Conservation (phyloP, 2,329 filamentous ascomycete species). For the Phoma sp. region DNA sequence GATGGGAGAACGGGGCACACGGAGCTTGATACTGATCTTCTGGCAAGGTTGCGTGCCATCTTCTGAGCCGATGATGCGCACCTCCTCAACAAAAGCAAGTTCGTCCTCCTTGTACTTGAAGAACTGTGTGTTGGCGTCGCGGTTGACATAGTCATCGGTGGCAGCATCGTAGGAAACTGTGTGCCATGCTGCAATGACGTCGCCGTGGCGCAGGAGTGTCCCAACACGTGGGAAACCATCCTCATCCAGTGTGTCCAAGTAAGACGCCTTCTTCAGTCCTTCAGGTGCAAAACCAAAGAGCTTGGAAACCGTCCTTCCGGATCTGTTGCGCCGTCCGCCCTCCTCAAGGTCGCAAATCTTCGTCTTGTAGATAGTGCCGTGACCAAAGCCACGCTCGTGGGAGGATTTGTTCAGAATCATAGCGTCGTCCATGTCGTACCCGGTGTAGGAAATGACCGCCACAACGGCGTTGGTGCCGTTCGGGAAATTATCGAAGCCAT, state of each 20-base stretch:
- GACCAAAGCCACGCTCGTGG: slow-evolving; percentile 92
- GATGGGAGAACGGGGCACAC: slow-evolving; percentile 85
- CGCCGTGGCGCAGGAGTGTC: slow-evolving; percentile 76
- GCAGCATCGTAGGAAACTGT: slow-evolving; percentile 76
- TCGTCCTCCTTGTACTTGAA: slow-evolving; percentile 96
- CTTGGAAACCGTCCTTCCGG: slow-evolving; percentile 73
- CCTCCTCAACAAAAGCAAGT: slow-evolving; percentile 87
- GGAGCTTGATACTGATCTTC: slow-evolving; percentile 89
- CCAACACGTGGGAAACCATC: slow-evolving; percentile 88
- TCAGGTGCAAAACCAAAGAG: slow-evolving; percentile 90
- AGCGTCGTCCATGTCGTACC: slow-evolving; percentile 99
- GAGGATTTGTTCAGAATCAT: slow-evolving; percentile 99
- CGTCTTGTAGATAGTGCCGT: slow-evolving; percentile 97
- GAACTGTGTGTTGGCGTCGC: slow-evolving; percentile 83
- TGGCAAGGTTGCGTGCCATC: slow-evolving; percentile 82
- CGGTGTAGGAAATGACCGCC: slow-evolving; percentile 97
- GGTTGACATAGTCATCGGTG: slow-evolving; percentile 79
- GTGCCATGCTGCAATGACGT: slow-evolving; percentile 88
- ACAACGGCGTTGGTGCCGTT: slow-evolving; percentile 96
- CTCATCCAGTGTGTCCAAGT: slow-evolving; percentile 76
- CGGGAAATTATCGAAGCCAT: slow-evolving; percentile 97
- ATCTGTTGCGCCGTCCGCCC: slow-evolving; percentile 69
- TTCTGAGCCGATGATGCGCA: slow-evolving; percentile 87
- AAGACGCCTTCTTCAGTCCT: slow-evolving; percentile 71
- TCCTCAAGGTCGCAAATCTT: slow-evolving; percentile 89